These are phyloP conservation scores for Hemileccinum rubropunctum DNA, from an alignment of 768 basidiomycete genomes.

Conservation along the genomic window DNA sequence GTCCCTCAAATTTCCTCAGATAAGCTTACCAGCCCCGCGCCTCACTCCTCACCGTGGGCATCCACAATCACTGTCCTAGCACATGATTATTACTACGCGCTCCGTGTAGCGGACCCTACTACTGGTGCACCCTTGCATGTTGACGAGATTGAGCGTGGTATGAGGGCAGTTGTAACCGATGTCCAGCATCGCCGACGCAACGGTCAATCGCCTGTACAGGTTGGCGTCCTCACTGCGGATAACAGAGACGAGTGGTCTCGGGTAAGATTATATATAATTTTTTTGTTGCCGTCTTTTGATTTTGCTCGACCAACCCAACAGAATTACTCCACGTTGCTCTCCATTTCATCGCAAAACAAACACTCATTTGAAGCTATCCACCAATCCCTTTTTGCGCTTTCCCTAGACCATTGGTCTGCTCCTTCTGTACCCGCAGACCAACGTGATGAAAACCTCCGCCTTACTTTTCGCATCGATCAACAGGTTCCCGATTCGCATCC, in stretches of 20 bases:
- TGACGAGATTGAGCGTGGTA: constrained; percentile 42
- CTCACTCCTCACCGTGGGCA: constrained; percentile 38
- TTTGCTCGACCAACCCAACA: background rate
- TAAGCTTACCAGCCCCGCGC: constrained; percentile 44
- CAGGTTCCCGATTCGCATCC: background rate
- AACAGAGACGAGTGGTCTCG: constrained; percentile 79
- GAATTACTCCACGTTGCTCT: constrained; percentile 71
- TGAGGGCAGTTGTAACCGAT: constrained; percentile 53
- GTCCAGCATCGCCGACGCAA: constrained; percentile 46
- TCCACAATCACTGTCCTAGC: constrained; percentile 66
- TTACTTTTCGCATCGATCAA: constrained; percentile 32
- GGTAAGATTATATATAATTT: constrained; percentile 39
- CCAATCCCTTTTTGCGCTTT: constrained; percentile 74
- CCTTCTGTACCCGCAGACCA: constrained; percentile 23
- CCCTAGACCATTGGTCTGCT: constrained; percentile 71
- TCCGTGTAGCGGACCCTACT: constrained; percentile 53
- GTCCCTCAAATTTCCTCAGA: constrained; percentile 71
- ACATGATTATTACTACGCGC: constrained; percentile 75
- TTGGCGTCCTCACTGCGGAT: constrained; percentile 78
- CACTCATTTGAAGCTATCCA: constrained; percentile 61
- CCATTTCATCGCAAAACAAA: constrained; percentile 64
- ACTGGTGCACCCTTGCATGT: constrained; percentile 32
- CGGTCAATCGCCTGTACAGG: constrained; percentile 56
- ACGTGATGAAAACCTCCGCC: constrained; percentile 25
- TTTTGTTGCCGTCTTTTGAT: background rate